These are phyloP conservation scores for Scutellaria baicalensis DNA, from an alignment of 257 asterid genomes.

Conservation along the genomic window DNA sequence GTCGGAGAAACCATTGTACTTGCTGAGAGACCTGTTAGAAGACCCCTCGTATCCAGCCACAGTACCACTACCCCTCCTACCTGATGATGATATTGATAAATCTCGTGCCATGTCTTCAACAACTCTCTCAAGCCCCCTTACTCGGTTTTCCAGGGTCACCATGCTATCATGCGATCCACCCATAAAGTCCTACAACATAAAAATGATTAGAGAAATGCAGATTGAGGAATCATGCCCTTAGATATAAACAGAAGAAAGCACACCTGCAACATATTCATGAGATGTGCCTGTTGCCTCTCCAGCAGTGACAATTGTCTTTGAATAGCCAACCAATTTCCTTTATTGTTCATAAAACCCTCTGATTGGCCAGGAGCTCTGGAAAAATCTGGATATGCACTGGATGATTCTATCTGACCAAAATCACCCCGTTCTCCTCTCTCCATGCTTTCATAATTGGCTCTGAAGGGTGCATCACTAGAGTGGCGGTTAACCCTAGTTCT, in stretches of 20 bases:
- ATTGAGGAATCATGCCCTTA: conserved; percentile 4
- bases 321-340: conserved; percentile 85
- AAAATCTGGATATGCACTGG: conserved; percentile 34
- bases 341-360: conserved; percentile 59
- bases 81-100: conserved; percentile 77
- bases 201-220: conserved; percentile 11
- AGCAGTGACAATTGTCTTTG: conserved; percentile 82
- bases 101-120: conserved; percentile 96
- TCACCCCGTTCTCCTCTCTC: conserved; percentile 49
- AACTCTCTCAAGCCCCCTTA: conserved; percentile 92
- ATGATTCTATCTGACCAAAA: conserved; percentile 51
- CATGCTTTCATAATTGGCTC: conserved; percentile 20
- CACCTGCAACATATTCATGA: conserved; percentile 95
- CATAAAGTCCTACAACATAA: conserved; percentile 76
- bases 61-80: conserved; percentile 58
- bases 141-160: conserved; percentile 92
- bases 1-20: conserved; percentile 73
- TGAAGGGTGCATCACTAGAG: conserved; percentile 30
- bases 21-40: conserved; percentile 52
- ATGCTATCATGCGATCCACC: conserved; percentile 97
- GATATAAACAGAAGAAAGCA: conserved; percentile 3
- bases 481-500: conserved; percentile 35
- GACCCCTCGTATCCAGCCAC: conserved; percentile 66
- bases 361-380: conserved; percentile 53
- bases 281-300: conserved; percentile 91